Base-by-base conservation (phyloP, 2,329 filamentous ascomycete genomes). In the Scedosporium apiospermum region DNA sequence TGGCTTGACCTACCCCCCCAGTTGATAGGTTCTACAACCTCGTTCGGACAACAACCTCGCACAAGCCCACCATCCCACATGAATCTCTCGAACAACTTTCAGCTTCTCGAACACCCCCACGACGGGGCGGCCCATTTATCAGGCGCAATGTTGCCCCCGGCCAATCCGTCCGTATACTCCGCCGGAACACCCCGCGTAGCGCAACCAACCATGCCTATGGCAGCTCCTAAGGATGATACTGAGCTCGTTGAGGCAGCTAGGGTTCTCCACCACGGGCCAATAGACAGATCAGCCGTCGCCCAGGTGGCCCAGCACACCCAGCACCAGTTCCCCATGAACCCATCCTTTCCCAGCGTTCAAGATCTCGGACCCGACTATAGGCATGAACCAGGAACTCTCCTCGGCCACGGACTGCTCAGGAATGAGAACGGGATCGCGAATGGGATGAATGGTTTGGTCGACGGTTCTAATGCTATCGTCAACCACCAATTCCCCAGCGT, bases 1-100 rank as follows among this genome's bases (percentile, higher is more conserved):
- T 86, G 82, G 83, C 72, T 78, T 57, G 82, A 85, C 64, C 75
- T 88, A 21, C 87, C 86, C 4, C 86, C 86, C 1, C 80, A 80
- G 58, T 85, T 89, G 66, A 82, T 89, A 75, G 86, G 86, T 60
- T 84, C 86, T 12, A 78, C 82, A 1, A 88, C 86, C 21, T 88
- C 85, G 3, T 82, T 83, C 65, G 85, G 85, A 18, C 80, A 83
- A 59, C 81, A 83, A 71, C 44, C 66, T 71, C 6, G 68, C 72
- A 9, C 64, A 64, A 4, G 62, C 44, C 14, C 44, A 7, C 30
- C 30, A 34, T 34, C 30, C 30, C 30, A 34, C 30, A 34, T 34
- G 30, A 10, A 9, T 10, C 30, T 7, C 30, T 34, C 30, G 7
- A 34, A 34, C 30, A 34, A 34, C 30, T 34, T 34, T 34, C 30